phyloP scores from a whole-genome alignment of 2,329 filamentous ascomycete genomes.

The Endoconidiophora polonica region DNA sequence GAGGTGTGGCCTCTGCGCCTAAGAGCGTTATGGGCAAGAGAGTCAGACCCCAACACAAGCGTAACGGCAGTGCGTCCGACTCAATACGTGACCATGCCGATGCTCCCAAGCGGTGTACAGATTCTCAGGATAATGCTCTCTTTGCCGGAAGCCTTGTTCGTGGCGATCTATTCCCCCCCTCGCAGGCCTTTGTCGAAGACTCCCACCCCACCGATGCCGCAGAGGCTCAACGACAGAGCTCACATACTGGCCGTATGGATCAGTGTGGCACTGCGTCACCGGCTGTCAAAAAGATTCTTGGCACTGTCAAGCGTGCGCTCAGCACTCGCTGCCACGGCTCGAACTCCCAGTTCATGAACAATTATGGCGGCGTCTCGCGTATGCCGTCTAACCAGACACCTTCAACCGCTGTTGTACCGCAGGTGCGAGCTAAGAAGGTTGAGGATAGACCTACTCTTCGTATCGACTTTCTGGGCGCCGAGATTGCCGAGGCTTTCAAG shows the following conservation, averaged over 20 bases:
- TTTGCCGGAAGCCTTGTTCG: slow-evolving; percentile 74
- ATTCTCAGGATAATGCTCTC: slow-evolving; percentile 30
- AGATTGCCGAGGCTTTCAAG: slow-evolving; percentile 63
- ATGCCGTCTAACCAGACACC: slow-evolving; percentile 42
- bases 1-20: slow-evolving; percentile 40
- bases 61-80: slow-evolving; percentile 76
- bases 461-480: slow-evolving; percentile 69
- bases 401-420: slow-evolving; percentile 43
- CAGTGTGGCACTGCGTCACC: slow-evolving; percentile 22
- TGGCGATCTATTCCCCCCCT: slow-evolving; percentile 69
- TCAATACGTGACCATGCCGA: slow-evolving; percentile 54
- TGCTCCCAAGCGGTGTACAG: slow-evolving; percentile 34
- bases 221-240: slow-evolving; percentile 23
- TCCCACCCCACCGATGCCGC: slow-evolving; percentile 33
- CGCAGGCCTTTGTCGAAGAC: slow-evolving; percentile 62
- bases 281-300: slow-evolving; percentile 72
- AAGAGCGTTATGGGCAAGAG: slow-evolving; percentile 41
- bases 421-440: slow-evolving; percentile 29
- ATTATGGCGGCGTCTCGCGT: slow-evolving; percentile 32
- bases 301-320: slow-evolving; percentile 68
- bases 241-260: neutral
- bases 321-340: slow-evolving; percentile 34
- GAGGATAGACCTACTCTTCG: slow-evolving; percentile 39
- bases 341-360: slow-evolving; percentile 18
- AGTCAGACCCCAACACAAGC: slow-evolving; percentile 51